Evolutionary conservation across 2,329 filamentous ascomycete species (phyloP), one percentile per base, ranked within the genome.

Genomic region (Aureobasidium lini): DNA sequence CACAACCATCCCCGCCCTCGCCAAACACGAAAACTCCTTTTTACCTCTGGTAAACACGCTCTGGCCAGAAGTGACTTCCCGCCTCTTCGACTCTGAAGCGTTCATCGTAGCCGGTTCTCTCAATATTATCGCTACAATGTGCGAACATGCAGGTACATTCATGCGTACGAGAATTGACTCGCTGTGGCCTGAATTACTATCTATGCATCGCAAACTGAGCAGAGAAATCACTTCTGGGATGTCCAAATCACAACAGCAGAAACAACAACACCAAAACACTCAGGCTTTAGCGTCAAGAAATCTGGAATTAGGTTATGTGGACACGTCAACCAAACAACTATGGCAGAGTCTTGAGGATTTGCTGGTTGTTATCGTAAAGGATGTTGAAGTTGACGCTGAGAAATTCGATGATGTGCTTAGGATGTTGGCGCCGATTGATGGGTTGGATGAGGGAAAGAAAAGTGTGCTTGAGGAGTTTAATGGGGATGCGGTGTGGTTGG

Each of bases 1-100:
- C 29, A 90, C 85, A 0, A 86, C 90, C 3, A 82, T 87, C 4
- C 83, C 86, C 0, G 81, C 88, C 0, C 81, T 99, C 3, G 83
- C 87, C 0, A 79, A 78, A 3, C 85, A 96, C 64, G 88, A 96
- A 69, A 85, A 92, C 62, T 84, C 85, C 0, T 96, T 96, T 70
- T 75, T 99, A 1, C 94, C 94, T 0, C 80, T 97, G 0, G 85
- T 97, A 65, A 94, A 97, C 72, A 86, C 88, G 3, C 78, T 97
- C 7, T 99, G 93, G 93, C 91, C 92, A 0, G 87, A 95, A 6
- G 76, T 96, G 5, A 76, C 87, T 1, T 78, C 80, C n/a, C 80
- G 85, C 28, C 76, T 90, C 6, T 82, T 84, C 64, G 88, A 90
- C 63, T 64, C 74, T 4, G 86, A 90, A 70, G 76, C 83, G 0